Base-by-base conservation (phyloP, 2,329 filamentous ascomycete genomes). In the Trichoderma sp. region DNA sequence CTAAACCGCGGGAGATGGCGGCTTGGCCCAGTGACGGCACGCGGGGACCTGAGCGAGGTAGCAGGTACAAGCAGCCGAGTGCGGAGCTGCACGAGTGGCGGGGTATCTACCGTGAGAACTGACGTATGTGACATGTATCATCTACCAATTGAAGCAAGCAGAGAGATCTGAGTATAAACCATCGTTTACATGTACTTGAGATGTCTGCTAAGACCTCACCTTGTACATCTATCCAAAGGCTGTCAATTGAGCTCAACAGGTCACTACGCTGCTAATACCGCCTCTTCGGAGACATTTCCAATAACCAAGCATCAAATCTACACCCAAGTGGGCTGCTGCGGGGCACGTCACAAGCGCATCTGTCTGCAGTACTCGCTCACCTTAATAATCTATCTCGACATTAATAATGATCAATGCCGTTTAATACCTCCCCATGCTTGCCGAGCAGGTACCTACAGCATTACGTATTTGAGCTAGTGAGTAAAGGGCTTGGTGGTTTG, bases 1-100 rank as follows among this genome's bases (percentile, higher is more conserved):
- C 72, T 79, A 76, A 82, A 79, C 76, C 29, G 78, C 80, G 67
- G 67, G 29, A 21, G 67, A 45, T 11, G 18, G 50, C 21, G 12
- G 45, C 38, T 18, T 33, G 35, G 67, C 31, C 41, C 64, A 66
- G 64, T 50, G 59, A 62, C 59, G 59, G 59, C 27, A n/a, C 59
- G 59, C 59, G 59, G 59, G 59, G 59, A 62, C 59, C 59, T 62
- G 59, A n/a, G 45, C 11, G 45, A 53, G n/a, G 45, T 53, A 53
- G 45, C 45, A 53, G 45, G 45, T 53, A 53, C 56, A 18, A 60
- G 3, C 27, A 14, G 12, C 38, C 21, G 64, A 21, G 18, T 66
- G 16, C 64, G 56, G 64, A 50, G 64, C n/a, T 50, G 45, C 45
- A 18, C 24, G n/a, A 16, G n/a, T 65, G 62, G 62, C 62, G 62